Conservation (phyloP, 176 grass and related monocot species). For the barley (Hordeum vulgare) region MorexV3_pseudomolecules_assembly NC_058522.1:569744441-569744940, state of each 20-base stretch:
- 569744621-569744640: background rate
- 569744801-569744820: background rate
- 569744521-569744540: conserved; percentile 61
- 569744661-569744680: conserved; percentile 63
- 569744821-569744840: background rate
- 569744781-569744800: background rate
- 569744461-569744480: background rate
- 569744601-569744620: conserved; percentile 5
- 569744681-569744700: conserved; percentile 96
- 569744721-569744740: conserved; percentile 77
- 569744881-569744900: too few relatives aligned
- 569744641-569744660: background rate
- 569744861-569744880: too few relatives aligned
- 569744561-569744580: conserved; percentile 93
- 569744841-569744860: background rate
- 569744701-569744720: conserved; percentile 96
- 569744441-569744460: background rate
- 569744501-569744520: conserved; percentile 69
- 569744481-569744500: conserved; percentile 75
- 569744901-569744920: too few relatives aligned
- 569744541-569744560: conserved; percentile 65
- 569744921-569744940: too few relatives aligned
- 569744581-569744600: conserved; percentile 32
- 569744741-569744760: conserved; percentile 83
- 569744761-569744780: background rate